Percentiles rank a stretch among this genome's conserved stretches.
These are phyloP conservation scores for Podospora didyma DNA, from an alignment of 495 filamentous ascomycete species.

Conservation along the genomic window DNA sequence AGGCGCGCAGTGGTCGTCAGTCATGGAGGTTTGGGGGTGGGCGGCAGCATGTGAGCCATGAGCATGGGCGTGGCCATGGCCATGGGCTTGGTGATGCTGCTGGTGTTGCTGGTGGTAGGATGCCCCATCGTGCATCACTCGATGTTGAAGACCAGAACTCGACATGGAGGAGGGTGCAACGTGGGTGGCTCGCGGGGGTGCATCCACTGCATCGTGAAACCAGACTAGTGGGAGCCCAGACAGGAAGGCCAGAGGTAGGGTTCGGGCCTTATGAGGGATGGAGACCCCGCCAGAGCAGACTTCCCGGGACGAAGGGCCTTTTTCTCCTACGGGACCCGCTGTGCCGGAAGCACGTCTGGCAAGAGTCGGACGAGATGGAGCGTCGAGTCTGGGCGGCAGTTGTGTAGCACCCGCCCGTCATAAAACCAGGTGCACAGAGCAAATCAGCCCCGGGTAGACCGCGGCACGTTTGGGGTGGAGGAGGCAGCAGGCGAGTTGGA, in stretches of 20 bases:
- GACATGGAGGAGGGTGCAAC: constrained; percentile 30
- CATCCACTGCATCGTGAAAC: constrained; percentile 27
- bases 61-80: constrained; percentile 15
- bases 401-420: constrained; percentile 25
- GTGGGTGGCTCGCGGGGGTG: constrained; percentile 28
- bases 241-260: constrained; percentile 19
- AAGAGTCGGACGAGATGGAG: neutral
- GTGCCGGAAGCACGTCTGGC: constrained; percentile 16
- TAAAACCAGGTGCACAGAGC: constrained; percentile 22
- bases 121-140: constrained; percentile 29
- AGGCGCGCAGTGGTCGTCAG: constrained; percentile 9
- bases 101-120: constrained; percentile 5
- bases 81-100: constrained; percentile 13
- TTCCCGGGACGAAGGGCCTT: constrained; percentile 20
- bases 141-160: constrained; percentile 23
- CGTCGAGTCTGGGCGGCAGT: constrained; percentile 19
- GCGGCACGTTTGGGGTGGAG: neutral
- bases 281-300: neutral
- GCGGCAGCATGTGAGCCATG: constrained; percentile 6
- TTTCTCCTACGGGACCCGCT: constrained; percentile 21
- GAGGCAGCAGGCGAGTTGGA: no score
- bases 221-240: constrained; percentile 25
- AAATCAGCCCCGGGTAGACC: constrained; percentile 17
- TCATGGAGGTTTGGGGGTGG: constrained; percentile 22
- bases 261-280: constrained; percentile 23